Evolutionary conservation across 805 yeast species (phyloP), one percentile per base, ranked within the genome.

Genomic region (Candida coquimbonensis): DNA sequence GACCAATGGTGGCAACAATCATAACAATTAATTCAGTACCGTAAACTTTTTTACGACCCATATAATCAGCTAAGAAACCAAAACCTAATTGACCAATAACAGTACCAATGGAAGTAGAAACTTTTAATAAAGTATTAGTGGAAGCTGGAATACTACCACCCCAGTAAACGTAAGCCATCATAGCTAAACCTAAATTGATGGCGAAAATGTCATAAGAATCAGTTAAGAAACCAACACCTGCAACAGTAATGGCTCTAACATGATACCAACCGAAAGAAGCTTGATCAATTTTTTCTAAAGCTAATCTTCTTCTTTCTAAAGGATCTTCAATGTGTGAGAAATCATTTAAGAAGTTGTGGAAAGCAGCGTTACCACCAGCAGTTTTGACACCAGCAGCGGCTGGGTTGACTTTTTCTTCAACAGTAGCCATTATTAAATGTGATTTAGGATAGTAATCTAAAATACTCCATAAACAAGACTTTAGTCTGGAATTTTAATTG

Each of bases 141-240:
- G 95, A 81, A 47, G 74, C 56, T 34, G 96, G 95, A 49, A 81
- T 76, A 25, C 49, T 40, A 46, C 76, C 74, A 16, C 64, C 67
- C 89, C 90, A 88, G 73, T 66, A 86, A 45, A 82, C 95, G 57
- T 83, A 80, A 32, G 77, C 65, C 75, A 88, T 67, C 90, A 88
- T 87, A 44, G 90, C 61, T 45, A 86, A 69, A 65, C 85, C 91
- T 70, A 88, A 70, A 67, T 84, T 86, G 57, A 88, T 88, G 54
- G 96, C 90, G 59, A 88, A 89, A 55, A 89, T 86, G 73, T 89
- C 96, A 67, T 89, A 88, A 46, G 96, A 80, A 69, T 88, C 96
- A 27, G 96, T 88, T 68, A 89, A 66, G 79, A 88, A 88, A 64
- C 96, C 96, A 53, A 88, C 93, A 73, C 96, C 88, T 12, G 96